These are phyloP conservation scores for Odonthalia washingtoniensis DNA, from an alignment of 31 red algal species.

Conservation along the genomic window DNA sequence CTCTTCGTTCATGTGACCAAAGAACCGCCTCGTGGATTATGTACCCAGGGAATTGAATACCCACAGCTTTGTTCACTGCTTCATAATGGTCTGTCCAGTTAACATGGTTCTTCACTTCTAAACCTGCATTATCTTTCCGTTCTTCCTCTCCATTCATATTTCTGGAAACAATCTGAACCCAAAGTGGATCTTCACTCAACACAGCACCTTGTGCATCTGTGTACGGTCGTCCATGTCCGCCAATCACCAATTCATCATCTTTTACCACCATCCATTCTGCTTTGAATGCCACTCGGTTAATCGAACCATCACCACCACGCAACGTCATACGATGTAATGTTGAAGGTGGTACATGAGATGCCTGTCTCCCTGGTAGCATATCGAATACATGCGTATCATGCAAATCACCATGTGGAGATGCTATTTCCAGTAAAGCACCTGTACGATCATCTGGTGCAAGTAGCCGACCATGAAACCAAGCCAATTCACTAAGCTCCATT, in stretches of 20 bases:
- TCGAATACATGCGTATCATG: neutral
- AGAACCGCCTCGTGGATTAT: conserved; percentile 85
- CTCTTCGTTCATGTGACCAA: conserved; percentile 68
- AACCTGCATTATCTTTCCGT: conserved; percentile 27
- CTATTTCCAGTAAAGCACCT: conserved; percentile 78
- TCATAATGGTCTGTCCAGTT: conserved; percentile 78
- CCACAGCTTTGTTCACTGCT: conserved; percentile 53
- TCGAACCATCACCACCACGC: conserved; percentile 60
- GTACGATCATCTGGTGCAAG: conserved; percentile 84
- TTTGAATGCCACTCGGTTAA: conserved; percentile 65
- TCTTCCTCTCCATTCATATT: too few relatives aligned
- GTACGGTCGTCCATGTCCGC: conserved; percentile 77
- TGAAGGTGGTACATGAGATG: conserved; percentile 33
- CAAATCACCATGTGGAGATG: conserved; percentile 55
- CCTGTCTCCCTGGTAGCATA: conserved; percentile 12
- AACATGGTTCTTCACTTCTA: conserved; percentile 55
- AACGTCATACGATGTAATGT: conserved; percentile 54
- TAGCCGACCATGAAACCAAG: conserved; percentile 48
- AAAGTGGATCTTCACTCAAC: conserved; percentile 68
- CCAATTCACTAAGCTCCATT: conserved; percentile 87
- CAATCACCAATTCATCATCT: conserved; percentile 66
- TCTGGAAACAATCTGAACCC: conserved; percentile 80
- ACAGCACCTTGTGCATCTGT: conserved; percentile 60
- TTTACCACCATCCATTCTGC: conserved; percentile 92
- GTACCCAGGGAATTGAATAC: conserved; percentile 85